phyloP scores from a whole-genome alignment of 352 stramenopile genomes.

The Globisporangium abappressorium region DNA sequence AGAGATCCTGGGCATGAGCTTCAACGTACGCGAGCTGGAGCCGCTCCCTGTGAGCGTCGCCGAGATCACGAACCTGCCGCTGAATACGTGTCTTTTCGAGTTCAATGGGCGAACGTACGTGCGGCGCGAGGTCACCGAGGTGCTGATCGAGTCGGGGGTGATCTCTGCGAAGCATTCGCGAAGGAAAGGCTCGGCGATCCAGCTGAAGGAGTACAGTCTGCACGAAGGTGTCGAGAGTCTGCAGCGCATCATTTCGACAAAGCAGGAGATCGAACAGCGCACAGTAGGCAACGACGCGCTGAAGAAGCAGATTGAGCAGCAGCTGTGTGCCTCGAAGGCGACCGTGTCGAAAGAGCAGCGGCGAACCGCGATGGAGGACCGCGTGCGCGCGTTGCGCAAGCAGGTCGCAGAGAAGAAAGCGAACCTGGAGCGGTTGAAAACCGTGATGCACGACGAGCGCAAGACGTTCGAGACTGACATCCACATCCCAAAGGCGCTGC shows the following conservation, averaged over 20 bases:
- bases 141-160: slow-evolving; percentile 61
- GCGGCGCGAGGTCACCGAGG: slow-evolving; percentile 63
- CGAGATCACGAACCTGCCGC: slow-evolving; percentile 65
- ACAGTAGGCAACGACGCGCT: slow-evolving; percentile 39
- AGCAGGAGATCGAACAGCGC: slow-evolving; percentile 47
- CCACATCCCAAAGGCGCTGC: slow-evolving; percentile 71
- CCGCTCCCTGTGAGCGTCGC: slow-evolving; percentile 54
- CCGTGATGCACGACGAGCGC: slow-evolving; percentile 71
- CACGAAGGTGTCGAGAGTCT: slow-evolving; percentile 72
- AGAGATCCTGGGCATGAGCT: slow-evolving; percentile 55
- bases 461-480: slow-evolving; percentile 79
- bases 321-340: slow-evolving; percentile 36
- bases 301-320: slow-evolving; percentile 52
- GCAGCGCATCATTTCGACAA: slow-evolving; percentile 46
- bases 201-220: slow-evolving; percentile 75
- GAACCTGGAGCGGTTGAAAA: slow-evolving; percentile 50
- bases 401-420: slow-evolving; percentile 58
- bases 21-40: slow-evolving; percentile 69
- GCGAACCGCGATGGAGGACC: slow-evolving; percentile 40
- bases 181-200: slow-evolving; percentile 72
- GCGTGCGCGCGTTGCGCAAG: slow-evolving; percentile 42
- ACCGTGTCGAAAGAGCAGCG: slow-evolving; percentile 49
- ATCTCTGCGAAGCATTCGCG: slow-evolving; percentile 66
- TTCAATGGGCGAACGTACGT: slow-evolving; percentile 67
- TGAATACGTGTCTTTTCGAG: slow-evolving; percentile 83